Base-by-base conservation (phyloP, 495 filamentous ascomycete genomes). In the Hyphodiscus hymeniophilus region DNA sequence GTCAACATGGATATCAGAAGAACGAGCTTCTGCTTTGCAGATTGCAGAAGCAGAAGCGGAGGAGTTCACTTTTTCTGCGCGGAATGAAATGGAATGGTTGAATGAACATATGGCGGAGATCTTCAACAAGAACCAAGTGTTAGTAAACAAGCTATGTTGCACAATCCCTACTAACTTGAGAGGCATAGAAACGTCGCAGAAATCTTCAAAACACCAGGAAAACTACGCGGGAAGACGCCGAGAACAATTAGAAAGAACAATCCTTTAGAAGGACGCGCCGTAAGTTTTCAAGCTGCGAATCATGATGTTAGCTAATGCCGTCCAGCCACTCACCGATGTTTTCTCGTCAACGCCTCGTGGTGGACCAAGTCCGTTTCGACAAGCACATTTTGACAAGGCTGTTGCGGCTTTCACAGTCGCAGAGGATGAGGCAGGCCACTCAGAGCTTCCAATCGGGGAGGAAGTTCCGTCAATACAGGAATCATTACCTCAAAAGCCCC, bases 21-120 rank as follows among this genome's bases (percentile, higher is more conserved):
- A 78, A 55, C 59, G 73, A 39, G 56, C 59, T 17, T 67, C 70
- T 43, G 71, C 73, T 3, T 46, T 68, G 40, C 63, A 66, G 42
- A 73, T 78, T 52, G 71, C 63, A n/a, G 58, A 70, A 17, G 63
- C 66, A 18, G 92, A 97, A 62, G 70, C 85, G 41, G 89, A 95
- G 52, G 89, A 94, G 63, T 89, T 95, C 59, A 77, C 85, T 42
- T 97, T 85, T 66, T 82, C 87, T 0, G 88, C 84, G 50, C 80
- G 84, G 34, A 89, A 94, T 66, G 90, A 97, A 58, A 69, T 95
- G 60, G 90, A 92, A 56, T 96, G 90, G 89, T 66, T 96, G 56
- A 95, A 95, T 58, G 90, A 96, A 65, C 90, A 96, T 65, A 95
- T 96, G 90, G 79, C 80, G 23, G 87, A 94, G 54, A 87, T 96